Base-by-base conservation (phyloP, 257 asterid genomes). In the Leonotis leonurus region DNA sequence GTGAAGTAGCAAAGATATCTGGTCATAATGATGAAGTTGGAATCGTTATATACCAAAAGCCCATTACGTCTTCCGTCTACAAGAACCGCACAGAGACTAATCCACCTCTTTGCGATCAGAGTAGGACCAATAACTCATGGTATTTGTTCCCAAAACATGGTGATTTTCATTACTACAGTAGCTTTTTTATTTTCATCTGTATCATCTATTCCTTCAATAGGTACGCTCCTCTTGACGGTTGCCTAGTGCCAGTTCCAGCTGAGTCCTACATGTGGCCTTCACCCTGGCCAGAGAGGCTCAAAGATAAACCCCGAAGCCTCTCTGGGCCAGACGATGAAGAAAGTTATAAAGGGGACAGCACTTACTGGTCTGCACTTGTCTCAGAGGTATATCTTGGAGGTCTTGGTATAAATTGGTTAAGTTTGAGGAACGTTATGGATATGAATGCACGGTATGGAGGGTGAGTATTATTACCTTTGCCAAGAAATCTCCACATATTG, bases 381-480 rank as follows among this genome's bases (percentile, higher is more conserved):
- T 79, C 94, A 21, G 92, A 85, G 59, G 88, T 93, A 54, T 93
- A 93, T 75, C 76, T 82, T 30, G 90, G 83, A 40, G 83, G 79
- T 50, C 91, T 89, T 46, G 67, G 67, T 20, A 68, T 93, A 56
- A 87, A 81, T 49, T 89, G 96, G 97, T 72, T 94, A 2, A 75
- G 65, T 32, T 79, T 85, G 54, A 78, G 97, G 73, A 93, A 93
- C 44, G 84, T 87, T 54, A 85, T 93, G 94, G 99, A 93, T 59
- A 89, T 93, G 99, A 89, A 85, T 67, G 97, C 97, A 22, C 86
- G 86, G 50, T 81, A 78, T 73, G 99, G 97, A 82, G 99, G 99
- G 97, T 89, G 80, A 83, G 90, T n/a, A 46, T 16, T 41, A 45
- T 8, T 17, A 33, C 17, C 39, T 32, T 40, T 20, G 13, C 57